phyloP scores from a whole-genome alignment of 2,329 filamentous ascomycete genomes.

The Scedosporium minutisporum region DNA sequence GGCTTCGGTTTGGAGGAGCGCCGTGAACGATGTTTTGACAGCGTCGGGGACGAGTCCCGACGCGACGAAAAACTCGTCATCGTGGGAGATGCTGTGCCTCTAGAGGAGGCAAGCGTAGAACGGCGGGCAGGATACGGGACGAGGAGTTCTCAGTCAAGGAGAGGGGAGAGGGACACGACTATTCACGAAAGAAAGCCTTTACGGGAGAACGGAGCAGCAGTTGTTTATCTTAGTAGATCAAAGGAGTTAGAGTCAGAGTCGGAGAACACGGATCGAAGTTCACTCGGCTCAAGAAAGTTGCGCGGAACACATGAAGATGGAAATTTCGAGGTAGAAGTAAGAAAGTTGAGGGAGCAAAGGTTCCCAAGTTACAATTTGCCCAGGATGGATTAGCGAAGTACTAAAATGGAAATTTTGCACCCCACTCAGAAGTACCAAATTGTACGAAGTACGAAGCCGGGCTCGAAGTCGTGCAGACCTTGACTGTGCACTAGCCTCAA shows the following conservation, averaged over 20 bases:
- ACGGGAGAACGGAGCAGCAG: background rate
- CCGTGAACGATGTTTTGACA: slow-evolving; percentile 10
- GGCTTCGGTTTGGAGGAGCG: slow-evolving; percentile 23
- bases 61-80: background rate
- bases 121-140: background rate
- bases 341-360: background rate
- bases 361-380: background rate
- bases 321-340: background rate
- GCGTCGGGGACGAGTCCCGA: slow-evolving; percentile 4
- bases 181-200: background rate
- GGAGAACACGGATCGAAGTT: background rate
- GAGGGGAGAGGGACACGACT: background rate
- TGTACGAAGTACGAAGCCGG: background rate
- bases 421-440: background rate
- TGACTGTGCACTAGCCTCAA: too few relatives aligned
- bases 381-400: background rate
- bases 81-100: background rate
- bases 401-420: background rate
- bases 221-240: background rate
- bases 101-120: background rate
- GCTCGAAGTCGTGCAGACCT: too few relatives aligned
- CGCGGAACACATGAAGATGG: background rate
- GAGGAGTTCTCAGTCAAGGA: background rate
- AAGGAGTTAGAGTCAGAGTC: background rate
- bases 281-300: background rate